Base-by-base conservation (phyloP, 768 basidiomycete genomes). In the Cystobasidium ongulense region DNA sequence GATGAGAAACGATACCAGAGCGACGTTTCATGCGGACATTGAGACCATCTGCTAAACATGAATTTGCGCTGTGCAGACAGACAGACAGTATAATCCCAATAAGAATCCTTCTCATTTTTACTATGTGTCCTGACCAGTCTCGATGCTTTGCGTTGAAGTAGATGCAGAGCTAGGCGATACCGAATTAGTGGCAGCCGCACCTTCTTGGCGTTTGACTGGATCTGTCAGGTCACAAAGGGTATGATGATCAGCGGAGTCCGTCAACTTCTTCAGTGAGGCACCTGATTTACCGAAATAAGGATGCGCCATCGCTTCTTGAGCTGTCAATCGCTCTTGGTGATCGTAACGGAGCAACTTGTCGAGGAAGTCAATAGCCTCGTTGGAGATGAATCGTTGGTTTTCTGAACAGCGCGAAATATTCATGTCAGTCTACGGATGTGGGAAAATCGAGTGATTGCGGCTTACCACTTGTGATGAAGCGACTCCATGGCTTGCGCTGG, bases 271-370 rank as follows among this genome's bases (percentile, higher is more conserved):
- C 39, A 41, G 39, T 8, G 39, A 41, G 39, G 39, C 39, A 8
- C 39, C 39, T 7, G 8, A 59, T 27, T 21, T n/a, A 74, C 46
- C 90, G 79, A 97, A 98, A 83, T 96, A 97, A n/a, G 89, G 85
- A 78, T 96, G 94, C 21, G 84, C 85, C 80, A 95, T 92, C 5
- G 92, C 91, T 81, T 98, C 95, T 75, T 88, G 87, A 64, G 95
- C 95, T 7, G 95, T 98, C 73, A 97, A 84, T 67, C 95, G 88
- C 80, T 95, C 93, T 83, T 96, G 93, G 80, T 98, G 95, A 80
- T 98, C 95, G 81, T 97, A 98, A 66, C 92, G 88, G 80, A 96
- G 85, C 39, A 98, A 85, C 82, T 93, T 93, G 83, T 98, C 95
- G 75, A 98, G 83, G 79, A 97, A 88, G 83, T 96, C 94, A 78